Evolutionary conservation across 805 yeast genomes (phyloP), one percentile per base, ranked within the genome.

Genomic region (Suhomyces sp.): DNA sequence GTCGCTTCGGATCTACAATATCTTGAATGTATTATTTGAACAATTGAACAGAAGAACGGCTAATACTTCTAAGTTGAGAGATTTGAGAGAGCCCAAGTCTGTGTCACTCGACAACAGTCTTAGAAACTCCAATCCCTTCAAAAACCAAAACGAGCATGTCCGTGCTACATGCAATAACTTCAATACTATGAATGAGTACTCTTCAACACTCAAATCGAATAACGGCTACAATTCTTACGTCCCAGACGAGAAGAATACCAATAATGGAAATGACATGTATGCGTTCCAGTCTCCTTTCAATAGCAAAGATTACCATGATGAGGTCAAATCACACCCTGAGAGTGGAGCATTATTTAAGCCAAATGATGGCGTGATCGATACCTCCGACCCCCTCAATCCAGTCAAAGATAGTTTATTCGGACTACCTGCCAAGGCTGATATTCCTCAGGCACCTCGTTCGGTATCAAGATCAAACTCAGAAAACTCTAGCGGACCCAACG

Each of bases 1-100:
- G 3, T 93, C 97, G 0, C 77, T 82, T 50, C 76, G 96, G 57
- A 90, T 94, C 15, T 90, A 87, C 70, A 84, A 85, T 60, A 83
- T 91, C 52, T 78, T 90, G 65, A 88, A 88, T 65, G 83, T 86
- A n/a, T 70, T 90, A 50, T 88, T 88, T 64, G 93, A 88, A 61
- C 89, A 86, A 64, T 73, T 88, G 64, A 89, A 89, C 63, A 78
- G 87, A 61, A 80, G 83, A 64, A 87, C 94, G 0, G 89, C 88
- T 1, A 77, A 70, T 35, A 66, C 69, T 29, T 69, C 76, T 15
- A 64, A 62, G 50, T 13, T 44, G 17, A 47, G 51, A 36, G 54
- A 10, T 49, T 57, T 24, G 51, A 56, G 36, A n/a, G 36, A 33
- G 4, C 15, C 8, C 9, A 33, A 33, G 36, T 33, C 36, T 2